Evolutionary conservation across 2,329 filamentous ascomycete species (phyloP).

Genomic region (Xylaria sp.): DNA sequence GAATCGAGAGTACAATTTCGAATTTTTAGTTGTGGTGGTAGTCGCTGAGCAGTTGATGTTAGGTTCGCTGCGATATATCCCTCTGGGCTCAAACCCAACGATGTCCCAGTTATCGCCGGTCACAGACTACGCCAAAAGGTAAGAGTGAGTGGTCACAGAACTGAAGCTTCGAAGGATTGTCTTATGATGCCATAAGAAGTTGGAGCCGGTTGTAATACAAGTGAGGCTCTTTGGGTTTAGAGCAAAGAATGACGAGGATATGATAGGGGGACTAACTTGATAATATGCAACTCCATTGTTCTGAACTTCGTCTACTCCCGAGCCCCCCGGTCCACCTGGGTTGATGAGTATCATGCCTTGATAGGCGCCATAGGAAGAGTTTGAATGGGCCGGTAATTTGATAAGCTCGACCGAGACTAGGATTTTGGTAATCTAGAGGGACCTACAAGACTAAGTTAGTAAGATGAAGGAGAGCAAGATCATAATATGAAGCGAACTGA

Average conservation of each 20-base stretch:
- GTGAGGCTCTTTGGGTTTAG: neutral
- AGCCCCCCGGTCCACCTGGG: constrained; percentile 27
- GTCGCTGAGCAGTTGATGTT: constrained; percentile 27
- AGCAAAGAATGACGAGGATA: neutral
- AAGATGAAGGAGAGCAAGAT: neutral
- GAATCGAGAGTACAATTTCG: constrained; percentile 16
- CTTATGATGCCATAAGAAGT: too few species aligned
- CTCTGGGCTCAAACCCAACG: constrained; percentile 26
- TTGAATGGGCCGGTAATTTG: constrained; percentile 29
- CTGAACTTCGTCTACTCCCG: constrained; percentile 26
- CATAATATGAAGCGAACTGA: neutral
- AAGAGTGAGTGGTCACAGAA: constrained; percentile 2
- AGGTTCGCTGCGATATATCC: constrained; percentile 31
- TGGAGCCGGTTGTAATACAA: too few species aligned
- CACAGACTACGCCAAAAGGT: constrained; percentile 14
- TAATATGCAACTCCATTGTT: constrained; percentile 25
- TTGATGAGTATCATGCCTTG: constrained; percentile 32
- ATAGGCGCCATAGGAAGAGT: constrained; percentile 22
- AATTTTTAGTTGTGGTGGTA: neutral
- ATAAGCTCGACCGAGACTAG: constrained; percentile 24
- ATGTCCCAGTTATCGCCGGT: constrained; percentile 31
- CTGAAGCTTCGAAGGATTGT: neutral
- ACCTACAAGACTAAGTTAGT: constrained; percentile 16
- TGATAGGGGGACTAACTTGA: constrained; percentile 11
- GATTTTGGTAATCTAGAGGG: constrained; percentile 29